These are phyloP conservation scores for Endoconidiophora polonica DNA, from an alignment of 2,329 filamentous ascomycete species.

Conservation along the genomic window DNA sequence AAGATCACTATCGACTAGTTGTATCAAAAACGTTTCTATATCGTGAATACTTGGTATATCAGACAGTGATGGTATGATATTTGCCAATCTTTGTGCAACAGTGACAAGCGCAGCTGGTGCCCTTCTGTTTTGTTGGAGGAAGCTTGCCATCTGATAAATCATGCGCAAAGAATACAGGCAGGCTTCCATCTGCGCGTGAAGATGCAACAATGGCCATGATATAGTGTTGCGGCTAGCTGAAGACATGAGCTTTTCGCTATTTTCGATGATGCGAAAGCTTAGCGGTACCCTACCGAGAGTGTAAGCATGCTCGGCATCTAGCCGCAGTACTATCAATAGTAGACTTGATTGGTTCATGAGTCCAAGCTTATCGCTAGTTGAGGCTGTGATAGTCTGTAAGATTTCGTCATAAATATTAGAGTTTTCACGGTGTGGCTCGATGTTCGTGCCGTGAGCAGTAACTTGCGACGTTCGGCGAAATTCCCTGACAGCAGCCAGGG, in stretches of 20 bases:
- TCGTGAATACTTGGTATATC: slow-evolving; percentile 1
- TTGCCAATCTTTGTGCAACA: neutral
- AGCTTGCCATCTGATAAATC: slow-evolving; percentile 23
- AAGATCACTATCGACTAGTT: neutral
- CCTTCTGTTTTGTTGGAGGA: neutral
- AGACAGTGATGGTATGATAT: neutral
- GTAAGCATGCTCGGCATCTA: slow-evolving; percentile 12
- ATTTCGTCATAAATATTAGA: too few species aligned
- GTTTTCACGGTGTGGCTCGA: too few species aligned
- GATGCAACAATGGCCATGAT: slow-evolving; percentile 43
- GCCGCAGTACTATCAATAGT: slow-evolving; percentile 11
- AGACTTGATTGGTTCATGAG: neutral
- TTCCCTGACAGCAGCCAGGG: slow-evolving; percentile 17
- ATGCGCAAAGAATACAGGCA: slow-evolving; percentile 25
- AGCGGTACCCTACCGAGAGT: slow-evolving; percentile 18
- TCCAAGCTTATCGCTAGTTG: neutral
- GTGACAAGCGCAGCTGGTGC: neutral
- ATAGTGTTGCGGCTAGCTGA: slow-evolving; percentile 16
- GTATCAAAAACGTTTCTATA: slow-evolving; percentile 1
- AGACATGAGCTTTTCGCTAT: slow-evolving; percentile 1
- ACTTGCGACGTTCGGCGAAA: slow-evolving; percentile 21
- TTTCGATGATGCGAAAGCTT: neutral
- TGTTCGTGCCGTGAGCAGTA: slow-evolving; percentile 3
- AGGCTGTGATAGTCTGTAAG: slow-evolving; percentile 2
- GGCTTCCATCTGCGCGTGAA: slow-evolving; percentile 42